A percentile compares a stretch with the other conserved stretches of the same genome.
Conservation (phyloP, 2,329 filamentous ascomycete species). For the Talaromyces pinophilus region DNA sequence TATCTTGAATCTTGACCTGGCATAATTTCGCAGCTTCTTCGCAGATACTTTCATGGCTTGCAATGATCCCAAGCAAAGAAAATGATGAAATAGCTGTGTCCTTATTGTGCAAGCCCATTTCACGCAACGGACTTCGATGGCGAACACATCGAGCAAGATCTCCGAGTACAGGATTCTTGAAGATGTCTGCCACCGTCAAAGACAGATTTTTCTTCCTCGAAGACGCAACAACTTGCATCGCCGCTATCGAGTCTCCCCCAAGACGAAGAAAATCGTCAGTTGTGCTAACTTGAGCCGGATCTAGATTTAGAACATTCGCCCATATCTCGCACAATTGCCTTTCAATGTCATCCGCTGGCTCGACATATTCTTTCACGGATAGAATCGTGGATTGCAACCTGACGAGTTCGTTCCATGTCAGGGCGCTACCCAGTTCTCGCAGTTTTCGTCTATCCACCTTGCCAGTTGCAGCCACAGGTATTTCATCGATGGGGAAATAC, state of each 20-base stretch:
- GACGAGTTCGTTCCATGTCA: slow-evolving; percentile 22
- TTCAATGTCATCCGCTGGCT: slow-evolving; percentile 24
- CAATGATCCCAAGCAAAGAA: not conserved
- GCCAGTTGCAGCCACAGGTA: slow-evolving; percentile 28
- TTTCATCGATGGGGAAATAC: slow-evolving; percentile 26
- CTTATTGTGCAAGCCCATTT: not conserved
- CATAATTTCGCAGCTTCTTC: slow-evolving; percentile 27
- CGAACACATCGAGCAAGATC: slow-evolving; percentile 11
- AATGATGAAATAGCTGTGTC: not conserved
- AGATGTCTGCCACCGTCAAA: slow-evolving; percentile 18
- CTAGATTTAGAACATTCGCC: slow-evolving; percentile 27
- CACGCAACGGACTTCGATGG: not conserved
- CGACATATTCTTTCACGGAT: not conserved
- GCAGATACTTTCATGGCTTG: not conserved
- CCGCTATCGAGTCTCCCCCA: slow-evolving; percentile 31
- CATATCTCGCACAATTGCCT: slow-evolving; percentile 27
- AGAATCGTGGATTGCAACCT: slow-evolving; percentile 30
- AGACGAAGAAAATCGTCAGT: slow-evolving; percentile 35
- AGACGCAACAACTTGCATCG: slow-evolving; percentile 26
- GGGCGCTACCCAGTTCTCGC: slow-evolving; percentile 21
- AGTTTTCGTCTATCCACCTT: slow-evolving; percentile 29
- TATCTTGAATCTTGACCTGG: slow-evolving; percentile 27
- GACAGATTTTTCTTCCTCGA: slow-evolving; percentile 7
- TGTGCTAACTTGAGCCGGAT: slow-evolving; percentile 25
- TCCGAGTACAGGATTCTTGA: slow-evolving; percentile 26